Evolutionary conservation across 495 filamentous ascomycete species (phyloP).

Genomic region (Hypoxylon rickii): DNA sequence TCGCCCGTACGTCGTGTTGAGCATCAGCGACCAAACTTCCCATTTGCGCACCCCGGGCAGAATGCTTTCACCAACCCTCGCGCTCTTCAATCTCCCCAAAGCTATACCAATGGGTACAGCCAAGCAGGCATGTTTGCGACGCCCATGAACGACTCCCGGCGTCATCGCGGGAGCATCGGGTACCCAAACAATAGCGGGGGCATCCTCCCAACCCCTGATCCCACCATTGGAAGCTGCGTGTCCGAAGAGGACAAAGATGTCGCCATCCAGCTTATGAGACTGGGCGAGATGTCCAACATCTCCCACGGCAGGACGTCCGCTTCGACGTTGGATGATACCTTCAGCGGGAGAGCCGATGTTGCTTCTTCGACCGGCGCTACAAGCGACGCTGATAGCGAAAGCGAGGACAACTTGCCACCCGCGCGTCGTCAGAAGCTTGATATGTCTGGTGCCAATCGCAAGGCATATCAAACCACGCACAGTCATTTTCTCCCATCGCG

Average conservation of each 20-base stretch:
- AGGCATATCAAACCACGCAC: conserved; percentile 61
- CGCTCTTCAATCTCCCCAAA: conserved; percentile 77
- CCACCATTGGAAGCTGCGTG: conserved; percentile 90
- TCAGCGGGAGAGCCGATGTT: conserved; percentile 83
- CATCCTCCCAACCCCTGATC: conserved; percentile 87
- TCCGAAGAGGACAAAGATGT: conserved; percentile 99
- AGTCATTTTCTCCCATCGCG: conserved; percentile 65
- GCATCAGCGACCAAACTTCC: conserved; percentile 60
- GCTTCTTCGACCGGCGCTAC: conserved; percentile 84
- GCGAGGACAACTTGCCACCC: conserved; percentile 70
- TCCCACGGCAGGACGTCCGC: conserved; percentile 88
- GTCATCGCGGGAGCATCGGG: conserved; percentile 65
- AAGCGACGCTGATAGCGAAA: conserved; percentile 76
- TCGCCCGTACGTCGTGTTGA: conserved; percentile 82
- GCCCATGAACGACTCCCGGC: conserved; percentile 64
- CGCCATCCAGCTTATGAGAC: conserved; percentile 90
- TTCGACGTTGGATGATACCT: conserved; percentile 90
- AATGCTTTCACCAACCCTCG: conserved; percentile 74
- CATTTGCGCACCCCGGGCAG: conserved; percentile 72
- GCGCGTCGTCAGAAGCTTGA: conserved; percentile 66
- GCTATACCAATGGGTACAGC: conserved; percentile 60
- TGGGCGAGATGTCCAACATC: conserved; percentile 89
- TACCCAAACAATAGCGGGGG: conserved; percentile 50
- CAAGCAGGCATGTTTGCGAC: conserved; percentile 56
- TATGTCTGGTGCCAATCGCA: conserved; percentile 45